Evolutionary conservation across 1,284 basidiomycete genomes (phyloP), one percentile per base, ranked within the genome.

Genomic region (Trametes versicolor): DNA sequence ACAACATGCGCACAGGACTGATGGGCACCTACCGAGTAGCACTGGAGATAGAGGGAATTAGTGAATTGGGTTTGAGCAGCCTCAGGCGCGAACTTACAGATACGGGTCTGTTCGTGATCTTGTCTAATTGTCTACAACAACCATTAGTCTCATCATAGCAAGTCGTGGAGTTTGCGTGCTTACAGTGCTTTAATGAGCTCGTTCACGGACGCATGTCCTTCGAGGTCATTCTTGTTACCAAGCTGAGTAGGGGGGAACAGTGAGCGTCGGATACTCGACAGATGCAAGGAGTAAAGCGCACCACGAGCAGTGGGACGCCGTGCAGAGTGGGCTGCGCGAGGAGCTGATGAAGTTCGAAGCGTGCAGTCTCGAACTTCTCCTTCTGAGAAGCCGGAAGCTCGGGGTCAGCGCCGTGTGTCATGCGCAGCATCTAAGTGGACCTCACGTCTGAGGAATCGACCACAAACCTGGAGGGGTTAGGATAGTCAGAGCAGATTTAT

Each of bases 151-250:
- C 54, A 58, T 66, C 56, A 67, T 59, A 29, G 45, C 2, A 47
- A 1, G n/a, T n/a, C n/a, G n/a, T n/a, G n/a, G n/a, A n/a, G n/a
- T n/a, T n/a, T n/a, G n/a, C n/a, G n/a, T n/a, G n/a, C 89, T 64
- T 73, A 95, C 95, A 99, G 82, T 61, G 87, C 87, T 43, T 84
- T 83, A 65, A 99, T 77, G 56, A 99, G 82, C 65, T 98, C 94
- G 71, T 96, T 94, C 1, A 97, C 93, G 13, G 88, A 79, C 1
- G 92, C 89, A 64, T 96, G 94, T 13, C 84, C 88, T 2, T 90
- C 85, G 1, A 99, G 72, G 75, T 99, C 97, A 74, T 96, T 98
- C 83, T 99, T 99, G 79, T 98, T 99, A 1, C 96, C 97, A 27
- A 99, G 84, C 87, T 93, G 66, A 25, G 19, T 23, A 29, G 39